A percentile compares a stretch with the other conserved stretches of the same genome.
phyloP scores from a whole-genome alignment of 2,329 filamentous ascomycete genomes.

The Plenodomus tracheiphilus region DNA sequence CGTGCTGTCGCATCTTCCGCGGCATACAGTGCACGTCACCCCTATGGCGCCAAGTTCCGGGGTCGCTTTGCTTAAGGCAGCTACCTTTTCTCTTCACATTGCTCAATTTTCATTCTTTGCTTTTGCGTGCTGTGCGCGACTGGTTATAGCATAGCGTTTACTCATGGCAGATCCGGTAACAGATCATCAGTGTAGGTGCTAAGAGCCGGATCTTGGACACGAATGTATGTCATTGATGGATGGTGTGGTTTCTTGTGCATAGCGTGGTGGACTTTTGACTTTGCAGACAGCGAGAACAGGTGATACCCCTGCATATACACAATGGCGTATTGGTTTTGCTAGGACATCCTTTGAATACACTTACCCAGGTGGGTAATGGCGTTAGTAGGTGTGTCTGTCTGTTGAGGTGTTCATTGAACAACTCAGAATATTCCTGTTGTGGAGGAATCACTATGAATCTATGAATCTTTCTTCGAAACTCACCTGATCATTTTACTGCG shows the following conservation, averaged over 20 bases:
- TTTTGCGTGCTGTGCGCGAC: not conserved
- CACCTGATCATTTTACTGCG: no score
- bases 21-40: not conserved
- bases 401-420: no score
- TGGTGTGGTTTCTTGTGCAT: not conserved
- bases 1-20: not conserved
- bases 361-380: not conserved
- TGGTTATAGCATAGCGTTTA: not conserved
- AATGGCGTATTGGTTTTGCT: conserved; percentile 9
- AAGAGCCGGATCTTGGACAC: not conserved
- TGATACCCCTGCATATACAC: conserved; percentile 21
- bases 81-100: not conserved
- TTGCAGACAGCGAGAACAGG: not conserved
- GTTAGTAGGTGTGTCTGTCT: not conserved
- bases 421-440: no score
- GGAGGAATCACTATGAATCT: no score
- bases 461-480: no score
- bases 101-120: not conserved
- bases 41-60: conserved; percentile 30
- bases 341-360: not conserved
- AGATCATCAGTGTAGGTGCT: not conserved
- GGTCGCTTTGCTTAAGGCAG: not conserved
- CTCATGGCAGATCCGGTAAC: not conserved
- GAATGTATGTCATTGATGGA: not conserved
- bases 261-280: not conserved